A percentile compares a stretch with the other conserved stretches of the same genome.
These are phyloP conservation scores for Lepiota venenata DNA, from an alignment of 768 basidiomycete species.

Conservation along the genomic window DNA sequence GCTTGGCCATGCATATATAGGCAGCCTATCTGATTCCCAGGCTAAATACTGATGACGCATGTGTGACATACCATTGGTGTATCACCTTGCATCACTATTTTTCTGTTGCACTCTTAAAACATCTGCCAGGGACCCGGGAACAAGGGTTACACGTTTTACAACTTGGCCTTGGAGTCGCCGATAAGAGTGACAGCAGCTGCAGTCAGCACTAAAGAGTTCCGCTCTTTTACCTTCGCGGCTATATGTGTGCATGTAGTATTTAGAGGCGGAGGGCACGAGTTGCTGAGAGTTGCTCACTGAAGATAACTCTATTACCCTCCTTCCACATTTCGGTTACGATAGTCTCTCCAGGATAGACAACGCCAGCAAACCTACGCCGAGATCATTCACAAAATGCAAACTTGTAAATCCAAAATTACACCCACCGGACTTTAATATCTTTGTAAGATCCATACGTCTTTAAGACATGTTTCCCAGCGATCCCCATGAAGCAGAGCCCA, in stretches of 20 bases:
- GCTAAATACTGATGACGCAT: too few species aligned
- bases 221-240: constrained; percentile 91
- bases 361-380: constrained; percentile 69
- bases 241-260: constrained; percentile 2
- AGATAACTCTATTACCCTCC: constrained; percentile 86
- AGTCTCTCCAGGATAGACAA: constrained; percentile 95
- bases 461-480: constrained; percentile 88
- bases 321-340: constrained; percentile 99
- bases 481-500: constrained; percentile 90
- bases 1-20: too few species aligned
- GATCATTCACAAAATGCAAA: background rate
- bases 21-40: too few species aligned
- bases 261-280: background rate
- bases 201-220: constrained; percentile 65
- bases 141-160: constrained; percentile 32
- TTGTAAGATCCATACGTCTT: constrained; percentile 82
- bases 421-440: constrained; percentile 93
- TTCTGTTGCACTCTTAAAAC: too few species aligned
- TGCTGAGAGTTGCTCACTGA: constrained; percentile 56
- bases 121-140: too few species aligned
- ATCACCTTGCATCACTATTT: too few species aligned
- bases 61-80: too few species aligned
- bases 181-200: constrained; percentile 79
- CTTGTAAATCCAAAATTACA: background rate
- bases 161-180: constrained; percentile 53